Base-by-base conservation (phyloP, 73 alveolate species). In the Strombidium stylifer region DNA sequence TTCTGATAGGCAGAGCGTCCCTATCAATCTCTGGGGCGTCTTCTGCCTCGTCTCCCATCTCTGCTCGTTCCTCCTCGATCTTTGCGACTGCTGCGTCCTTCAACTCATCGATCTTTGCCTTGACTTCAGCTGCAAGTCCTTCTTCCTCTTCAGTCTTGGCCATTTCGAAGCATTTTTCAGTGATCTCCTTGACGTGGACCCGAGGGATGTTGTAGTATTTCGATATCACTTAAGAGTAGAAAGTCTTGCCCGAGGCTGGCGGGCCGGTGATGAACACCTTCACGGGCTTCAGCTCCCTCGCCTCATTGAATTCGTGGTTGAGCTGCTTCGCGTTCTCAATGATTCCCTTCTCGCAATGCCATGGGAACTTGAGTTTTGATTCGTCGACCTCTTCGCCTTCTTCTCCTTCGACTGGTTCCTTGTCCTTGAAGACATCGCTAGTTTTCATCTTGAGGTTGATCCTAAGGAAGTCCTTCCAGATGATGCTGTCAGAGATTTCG, bases 181-280 rank as follows among this genome's bases (percentile, higher is more conserved):
- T 60, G 35, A 85, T 41, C 74, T 92, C 94, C 47, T 73, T 66
- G 45, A 85, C 81, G 39, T 68, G 36, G 46, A 92, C 66, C 53
- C 61, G 94, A 23, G 97, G 97, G 31, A 92, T 77, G 85, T 92
- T 92, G 79, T 85, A 92, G 68, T 87, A 79, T 39, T 59, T 61
- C 20, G 96, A 68, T 39, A 92, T 44, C 55, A 36, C 42, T 51
- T 69, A 78, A 0, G 85, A 65, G 52, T 74, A 80, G 66, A 56
- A 67, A 54, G 93, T 51, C 68, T 92, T 92, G 18, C 98, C 98
- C n/a, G 92, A 54, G 0, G 93, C 97, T 4, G 98, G 98, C 0
- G 98, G 98, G 10, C 98, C 98, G 14, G 94, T 84, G 19, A 88
- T 75, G 59, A 86, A 66, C 28, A 89, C 75, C 73, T 92, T 92